Percentiles rank a stretch among this genome's conserved stretches.
Evolutionary conservation across 306 rosid genomes (phyloP).

Genomic region (Pueraria montana): DNA sequence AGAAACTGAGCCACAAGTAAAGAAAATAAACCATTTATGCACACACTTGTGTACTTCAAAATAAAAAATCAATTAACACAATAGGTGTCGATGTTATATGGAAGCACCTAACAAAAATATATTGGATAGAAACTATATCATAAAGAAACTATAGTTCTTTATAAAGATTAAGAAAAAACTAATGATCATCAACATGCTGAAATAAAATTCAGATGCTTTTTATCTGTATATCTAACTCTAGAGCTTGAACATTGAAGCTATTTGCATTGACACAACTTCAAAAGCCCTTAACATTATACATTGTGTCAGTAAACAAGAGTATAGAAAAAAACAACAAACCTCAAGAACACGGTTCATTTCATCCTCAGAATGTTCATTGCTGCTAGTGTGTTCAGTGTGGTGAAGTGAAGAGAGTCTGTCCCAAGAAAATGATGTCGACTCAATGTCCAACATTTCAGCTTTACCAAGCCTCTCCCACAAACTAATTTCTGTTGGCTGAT

Average conservation of each 20-base stretch:
- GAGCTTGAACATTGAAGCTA: neutral
- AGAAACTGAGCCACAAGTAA: slow-evolving; percentile 47
- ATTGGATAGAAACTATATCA: slow-evolving; percentile 11
- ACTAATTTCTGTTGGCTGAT: slow-evolving; percentile 64
- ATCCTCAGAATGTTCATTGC: slow-evolving; percentile 87
- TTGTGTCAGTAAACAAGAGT: slow-evolving; percentile 13
- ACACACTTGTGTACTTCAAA: slow-evolving; percentile 22
- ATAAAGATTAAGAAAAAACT: neutral
- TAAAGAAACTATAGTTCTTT: slow-evolving; percentile 4
- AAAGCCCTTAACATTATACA: neutral
- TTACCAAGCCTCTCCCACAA: slow-evolving; percentile 96
- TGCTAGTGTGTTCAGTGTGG: slow-evolving; percentile 81
- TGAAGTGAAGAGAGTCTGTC: slow-evolving; percentile 83
- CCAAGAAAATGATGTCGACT: slow-evolving; percentile 82
- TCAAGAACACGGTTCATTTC: slow-evolving; percentile 81
- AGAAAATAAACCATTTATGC: slow-evolving; percentile 24
- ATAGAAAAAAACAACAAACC: slow-evolving; percentile 60
- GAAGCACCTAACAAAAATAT: slow-evolving; percentile 8
- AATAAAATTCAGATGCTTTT: slow-evolving; percentile 7
- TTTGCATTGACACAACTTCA: slow-evolving; percentile 22
- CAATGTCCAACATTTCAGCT: slow-evolving; percentile 82
- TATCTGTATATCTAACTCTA: neutral
- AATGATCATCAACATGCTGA: neutral
- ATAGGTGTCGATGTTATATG: neutral
- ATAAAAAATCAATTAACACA: slow-evolving; percentile 18